phyloP scores from a whole-genome alignment of 805 yeast genomes.

The Hemisphaericaspora nanyangensis region DNA sequence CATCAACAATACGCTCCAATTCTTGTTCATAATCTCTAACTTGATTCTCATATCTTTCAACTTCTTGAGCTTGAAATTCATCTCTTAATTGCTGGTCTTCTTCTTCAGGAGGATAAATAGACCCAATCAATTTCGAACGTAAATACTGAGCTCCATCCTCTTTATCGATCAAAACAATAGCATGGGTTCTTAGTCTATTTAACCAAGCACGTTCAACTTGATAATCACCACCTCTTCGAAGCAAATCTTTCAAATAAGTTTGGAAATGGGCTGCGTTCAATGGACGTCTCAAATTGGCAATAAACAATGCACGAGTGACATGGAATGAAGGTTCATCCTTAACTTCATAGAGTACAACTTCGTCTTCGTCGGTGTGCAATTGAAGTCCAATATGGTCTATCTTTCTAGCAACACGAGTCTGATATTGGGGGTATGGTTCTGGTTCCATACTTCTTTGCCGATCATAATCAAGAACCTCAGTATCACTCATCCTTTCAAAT shows the following conservation, averaged over 20 bases:
- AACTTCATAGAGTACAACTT: constrained; percentile 29
- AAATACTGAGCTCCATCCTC: constrained; percentile 38
- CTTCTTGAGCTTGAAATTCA: constrained; percentile 15
- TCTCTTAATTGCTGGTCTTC: constrained; percentile 18
- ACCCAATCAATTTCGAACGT: constrained; percentile 31
- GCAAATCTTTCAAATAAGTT: constrained; percentile 26
- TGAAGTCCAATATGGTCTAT: constrained; percentile 7
- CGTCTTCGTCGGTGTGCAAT: constrained; percentile 4
- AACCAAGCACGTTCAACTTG: constrained; percentile 44
- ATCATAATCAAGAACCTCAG: constrained; percentile 12
- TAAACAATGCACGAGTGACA: constrained; percentile 40
- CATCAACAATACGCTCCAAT: constrained; percentile 1
- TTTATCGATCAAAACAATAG: constrained; percentile 36
- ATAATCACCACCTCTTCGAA: constrained; percentile 15
- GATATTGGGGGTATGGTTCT: constrained; percentile 6
- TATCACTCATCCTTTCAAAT: constrained; percentile 15
- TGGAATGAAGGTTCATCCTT: constrained; percentile 27
- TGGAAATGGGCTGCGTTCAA: constrained; percentile 38
- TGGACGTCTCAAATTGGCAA: constrained; percentile 41
- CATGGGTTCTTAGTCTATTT: constrained; percentile 38
- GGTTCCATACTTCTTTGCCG: constrained; percentile 4
- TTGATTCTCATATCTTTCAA: constrained; percentile 18
- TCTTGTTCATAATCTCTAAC: constrained; percentile 13
- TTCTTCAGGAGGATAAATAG: constrained; percentile 27
- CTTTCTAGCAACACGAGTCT: constrained; percentile 2